phyloP scores from a whole-genome alignment of 2,329 filamentous ascomycete species.

The Pochonia chlamydosporia region DNA sequence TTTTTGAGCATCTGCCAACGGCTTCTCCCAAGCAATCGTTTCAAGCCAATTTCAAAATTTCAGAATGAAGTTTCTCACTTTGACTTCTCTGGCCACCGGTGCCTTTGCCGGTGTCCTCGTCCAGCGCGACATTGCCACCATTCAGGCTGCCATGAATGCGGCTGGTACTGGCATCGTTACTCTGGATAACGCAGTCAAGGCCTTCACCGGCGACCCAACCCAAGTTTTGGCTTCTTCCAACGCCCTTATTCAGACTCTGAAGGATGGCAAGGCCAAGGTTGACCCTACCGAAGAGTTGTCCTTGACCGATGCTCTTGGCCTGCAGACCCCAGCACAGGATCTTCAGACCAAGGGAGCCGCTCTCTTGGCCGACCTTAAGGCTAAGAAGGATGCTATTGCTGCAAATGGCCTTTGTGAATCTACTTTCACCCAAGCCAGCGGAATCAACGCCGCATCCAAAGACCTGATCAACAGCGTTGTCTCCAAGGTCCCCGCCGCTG shows the following conservation, averaged over 20 bases:
- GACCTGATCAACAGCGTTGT: constrained; percentile 1
- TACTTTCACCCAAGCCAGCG: background rate
- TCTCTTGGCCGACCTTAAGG: background rate
- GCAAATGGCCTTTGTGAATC: background rate
- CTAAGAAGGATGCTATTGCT: background rate
- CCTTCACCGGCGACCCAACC: background rate
- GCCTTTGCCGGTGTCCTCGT: background rate
- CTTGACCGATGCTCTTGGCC: background rate
- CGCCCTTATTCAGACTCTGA: background rate
- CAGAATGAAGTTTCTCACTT: constrained; percentile 1
- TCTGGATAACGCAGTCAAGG: background rate
- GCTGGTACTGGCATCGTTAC: background rate
- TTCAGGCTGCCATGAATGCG: background rate
- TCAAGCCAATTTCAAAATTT: background rate
- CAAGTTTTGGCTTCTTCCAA: background rate
- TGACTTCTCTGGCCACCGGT: background rate
- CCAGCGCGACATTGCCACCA: background rate
- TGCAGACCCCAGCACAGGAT: background rate
- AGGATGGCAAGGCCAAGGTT: constrained; percentile 1
- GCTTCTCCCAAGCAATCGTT: background rate
- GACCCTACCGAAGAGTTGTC: background rate
- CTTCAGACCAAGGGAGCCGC: background rate
- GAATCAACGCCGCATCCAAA: background rate
- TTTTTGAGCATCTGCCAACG: background rate
- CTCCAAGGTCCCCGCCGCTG: background rate